Base-by-base conservation (phyloP, 1,139 yeast species). In the Saccharomyces hybrid region DNA sequence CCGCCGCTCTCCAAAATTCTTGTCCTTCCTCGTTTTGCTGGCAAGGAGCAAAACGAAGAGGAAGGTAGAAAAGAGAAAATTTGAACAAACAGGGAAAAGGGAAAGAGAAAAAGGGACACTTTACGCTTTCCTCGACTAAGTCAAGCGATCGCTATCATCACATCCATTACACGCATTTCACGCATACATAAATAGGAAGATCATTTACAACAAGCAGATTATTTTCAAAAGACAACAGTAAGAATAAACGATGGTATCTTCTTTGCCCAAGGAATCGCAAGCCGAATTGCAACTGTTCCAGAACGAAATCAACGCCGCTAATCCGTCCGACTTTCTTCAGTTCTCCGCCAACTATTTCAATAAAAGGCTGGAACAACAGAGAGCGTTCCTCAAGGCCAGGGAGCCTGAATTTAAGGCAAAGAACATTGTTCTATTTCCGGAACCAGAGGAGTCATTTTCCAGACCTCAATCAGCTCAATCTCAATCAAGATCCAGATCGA, bases 331-430 rank as follows among this genome's bases (percentile, higher is more conserved):
- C 66, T 75, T 86, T 31, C 70, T 86, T 58, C 91, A 86, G 68
- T 87, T 86, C 71, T 84, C 91, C 65, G 86, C 88, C 58, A 80
- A 83, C 67, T 84, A 83, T 70, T 86, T 86, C 73, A 79, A 79
- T 64, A 69, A 76, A 52, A 80, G 83, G 60, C 73, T 86, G 57
- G 84, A 81, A 61, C 76, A 79, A 46, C 88, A 84, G 67, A 77
- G 90, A 67, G 67, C 75, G 46, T 77, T 77, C 50, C 73, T 80
- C 55, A 81, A 82, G 82, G 73, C 72, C 49, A 80, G 78, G 58
- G 81, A 78, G 62, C 68, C 75, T 29, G 75, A 78, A 60, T 84
- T 84, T 3, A 72, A 72, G 53, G 75, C 78, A 1, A 79, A 80
- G 16, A 85, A 86, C 2, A 73, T 82, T 52, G 76, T 74, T 54